Evolutionary conservation across 768 basidiomycete genomes (phyloP), one percentile per base, ranked within the genome.

Genomic region (Leucosporidium creatinivorum): DNA sequence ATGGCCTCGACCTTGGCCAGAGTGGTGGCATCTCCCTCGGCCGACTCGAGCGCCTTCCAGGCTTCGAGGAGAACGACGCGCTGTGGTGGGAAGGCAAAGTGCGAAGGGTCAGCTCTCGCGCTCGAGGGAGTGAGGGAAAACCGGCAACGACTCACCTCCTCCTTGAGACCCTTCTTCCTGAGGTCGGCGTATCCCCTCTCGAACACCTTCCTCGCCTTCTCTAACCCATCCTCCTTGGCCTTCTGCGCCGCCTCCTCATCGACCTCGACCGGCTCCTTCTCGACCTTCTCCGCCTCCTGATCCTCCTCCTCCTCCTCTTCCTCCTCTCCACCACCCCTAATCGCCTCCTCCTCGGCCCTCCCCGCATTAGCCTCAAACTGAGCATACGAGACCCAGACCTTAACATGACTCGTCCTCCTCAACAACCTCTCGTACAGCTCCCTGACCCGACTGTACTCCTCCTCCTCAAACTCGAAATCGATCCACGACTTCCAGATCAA

Each of bases 381-480:
- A 0, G 94, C 94, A 78, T 88, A 98, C 62, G 92, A 87, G 63
- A 96, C 90, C 92, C 93, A 98, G 25, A 94, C 92, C 79, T 97
- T 97, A 79, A 92, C 89, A 76, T 98, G 93, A 5, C 90, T 90
- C 70, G 91, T 94, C 58, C 89, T 81, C 39, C 84, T 80, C 58
- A 96, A 82, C 25, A 97, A 83, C 25, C 93, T 85, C 79, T 97
- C 93, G 77, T 96, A 97, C 50, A 98, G 77, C 9, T 83, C 82
- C n/a, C 94, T 82, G 2, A 89, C 88, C 21, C 85, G 83, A 65
- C 89, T 89, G 50, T 91, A 85, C 72, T 97, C 93, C 73, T 92
- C 92, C 78, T 96, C 92, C 67, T 90, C 89, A 65, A 87, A 86
- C 79, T 98, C 94, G 73, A 96, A 96, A 78, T 97, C 94, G 79